Evolutionary conservation across 768 basidiomycete species (phyloP), one percentile per base, ranked within the genome.

Genomic region (Trametes cinnabarina): DNA sequence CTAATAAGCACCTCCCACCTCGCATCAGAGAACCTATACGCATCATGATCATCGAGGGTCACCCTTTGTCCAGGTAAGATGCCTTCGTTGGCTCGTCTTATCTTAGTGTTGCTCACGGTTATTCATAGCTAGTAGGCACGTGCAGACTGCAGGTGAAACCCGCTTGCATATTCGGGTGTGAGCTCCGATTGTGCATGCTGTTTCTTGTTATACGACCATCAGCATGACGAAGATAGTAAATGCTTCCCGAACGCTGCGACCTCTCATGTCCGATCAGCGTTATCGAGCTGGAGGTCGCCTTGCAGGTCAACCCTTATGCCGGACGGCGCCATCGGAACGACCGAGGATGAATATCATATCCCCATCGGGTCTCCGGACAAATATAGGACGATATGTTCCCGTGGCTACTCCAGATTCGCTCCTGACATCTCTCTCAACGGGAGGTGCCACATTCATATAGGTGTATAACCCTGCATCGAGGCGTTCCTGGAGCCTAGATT

Each of bases 321-420:
- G 47, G 32, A n/a, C 19, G 9, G 7, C 7, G 30, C 44, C 23
- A n/a, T 19, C 9, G 47, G 25, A 30, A 37, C 37, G 48, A 19
- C 17, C 15, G 30, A 41, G 12, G 37, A 41, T 46, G 43, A 35
- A 37, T 46, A 15, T 44, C 22, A 20, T 22, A 47, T 25, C 37
- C 3, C 26, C 19, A 25, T 23, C 19, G 15, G 47, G 40, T 41
- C 39, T 32, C 17, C 34, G 37, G 47, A 56, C 47, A 56, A 48
- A 56, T 48, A 28, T 56, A 54, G 53, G 43, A 28, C 30, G 43
- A 43, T 54, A 54, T 37, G 53, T 54, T 20, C 43, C 19, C 44
- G 34, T 35, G 53, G 42, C 28, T 30, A 20, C 42, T 44, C n/a
- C 40, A 19, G 28, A 42, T 32, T 37, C 28, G 11, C 26, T 26